phyloP scores from a whole-genome alignment of 768 basidiomycete species.

The Gyrodon lividus region DNA sequence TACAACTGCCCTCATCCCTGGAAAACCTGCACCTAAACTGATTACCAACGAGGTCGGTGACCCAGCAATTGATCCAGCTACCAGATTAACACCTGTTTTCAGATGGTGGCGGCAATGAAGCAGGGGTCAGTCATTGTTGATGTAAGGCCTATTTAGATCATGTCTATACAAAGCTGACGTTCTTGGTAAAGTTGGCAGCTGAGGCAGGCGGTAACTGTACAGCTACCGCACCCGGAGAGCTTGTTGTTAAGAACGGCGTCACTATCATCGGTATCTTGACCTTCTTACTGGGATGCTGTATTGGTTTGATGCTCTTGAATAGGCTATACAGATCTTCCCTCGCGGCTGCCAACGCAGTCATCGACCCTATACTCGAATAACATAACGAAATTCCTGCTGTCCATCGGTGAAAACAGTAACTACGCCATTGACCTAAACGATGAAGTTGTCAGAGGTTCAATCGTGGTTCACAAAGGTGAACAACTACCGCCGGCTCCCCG shows the following conservation, averaged over 20 bases:
- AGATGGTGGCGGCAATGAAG: conserved; percentile 89
- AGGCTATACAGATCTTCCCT: conserved; percentile 86
- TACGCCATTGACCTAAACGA: conserved; percentile 74
- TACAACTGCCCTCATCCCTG: conserved; percentile 86
- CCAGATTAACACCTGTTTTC: conserved; percentile 10
- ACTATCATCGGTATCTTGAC: conserved; percentile 65
- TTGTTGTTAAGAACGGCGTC: conserved; percentile 70
- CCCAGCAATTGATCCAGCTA: background rate
- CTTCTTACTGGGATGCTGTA: conserved; percentile 1
- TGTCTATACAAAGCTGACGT: conserved; percentile 13
- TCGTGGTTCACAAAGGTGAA: conserved; percentile 69
- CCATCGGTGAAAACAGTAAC: conserved; percentile 62
- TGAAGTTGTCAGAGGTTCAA: conserved; percentile 80
- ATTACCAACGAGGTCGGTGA: conserved; percentile 62
- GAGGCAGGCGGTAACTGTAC: conserved; percentile 92
- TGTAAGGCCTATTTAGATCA: conserved; percentile 21
- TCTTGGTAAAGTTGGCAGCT: conserved; percentile 48
- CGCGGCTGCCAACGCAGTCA: conserved; percentile 86
- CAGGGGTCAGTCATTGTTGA: conserved; percentile 90
- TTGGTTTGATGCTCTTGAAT: conserved; percentile 4
- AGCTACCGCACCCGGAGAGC: conserved; percentile 75
- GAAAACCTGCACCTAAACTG: conserved; percentile 81
- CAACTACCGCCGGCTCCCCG: conserved; percentile 68
- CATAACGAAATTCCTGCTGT: conserved; percentile 84
- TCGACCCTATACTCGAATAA: conserved; percentile 91